These are phyloP conservation scores for Sporormia fimetaria DNA, from an alignment of 495 filamentous ascomycete species.

Conservation along the genomic window DNA sequence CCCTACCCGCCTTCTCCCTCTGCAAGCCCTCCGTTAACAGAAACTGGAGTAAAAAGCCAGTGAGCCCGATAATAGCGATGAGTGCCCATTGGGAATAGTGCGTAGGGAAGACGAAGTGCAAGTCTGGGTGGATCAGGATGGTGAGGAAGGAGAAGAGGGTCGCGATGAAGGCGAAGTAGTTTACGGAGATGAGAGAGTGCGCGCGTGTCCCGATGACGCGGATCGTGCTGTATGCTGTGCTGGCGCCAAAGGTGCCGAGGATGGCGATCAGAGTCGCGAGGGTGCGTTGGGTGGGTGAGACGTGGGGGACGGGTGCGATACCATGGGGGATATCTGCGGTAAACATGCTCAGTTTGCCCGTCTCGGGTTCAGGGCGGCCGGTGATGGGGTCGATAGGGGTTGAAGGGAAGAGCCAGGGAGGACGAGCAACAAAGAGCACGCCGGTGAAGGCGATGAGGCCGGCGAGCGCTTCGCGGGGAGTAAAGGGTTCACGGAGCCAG, in stretches of 20 bases:
- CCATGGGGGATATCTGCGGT: not conserved
- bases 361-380: no score
- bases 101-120: not conserved
- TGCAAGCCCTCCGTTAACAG: constrained; percentile 3
- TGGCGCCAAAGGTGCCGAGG: not conserved
- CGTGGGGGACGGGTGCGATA: not conserved
- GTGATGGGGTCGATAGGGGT: not conserved
- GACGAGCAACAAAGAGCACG: constrained; percentile 4
- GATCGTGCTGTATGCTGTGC: constrained; percentile 3
- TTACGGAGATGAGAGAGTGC: constrained; percentile 6
- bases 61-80: not conserved
- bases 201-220: constrained; percentile 5
- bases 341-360: no score
- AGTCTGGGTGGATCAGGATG: not conserved
- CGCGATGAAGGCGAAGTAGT: constrained; percentile 6
- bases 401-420: constrained; percentile 1
- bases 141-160: constrained; percentile 1
- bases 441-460: constrained; percentile 1
- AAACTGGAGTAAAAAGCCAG: constrained; percentile 7
- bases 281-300: not conserved
- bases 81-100: not conserved
- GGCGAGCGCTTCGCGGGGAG: not conserved
- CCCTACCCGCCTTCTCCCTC: not conserved
- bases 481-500: constrained; percentile 1
- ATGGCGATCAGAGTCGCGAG: constrained; percentile 1